Evolutionary conservation across 768 basidiomycete genomes (phyloP), one percentile per base, ranked within the genome.

Genomic region (Nevesoporus exiguus): DNA sequence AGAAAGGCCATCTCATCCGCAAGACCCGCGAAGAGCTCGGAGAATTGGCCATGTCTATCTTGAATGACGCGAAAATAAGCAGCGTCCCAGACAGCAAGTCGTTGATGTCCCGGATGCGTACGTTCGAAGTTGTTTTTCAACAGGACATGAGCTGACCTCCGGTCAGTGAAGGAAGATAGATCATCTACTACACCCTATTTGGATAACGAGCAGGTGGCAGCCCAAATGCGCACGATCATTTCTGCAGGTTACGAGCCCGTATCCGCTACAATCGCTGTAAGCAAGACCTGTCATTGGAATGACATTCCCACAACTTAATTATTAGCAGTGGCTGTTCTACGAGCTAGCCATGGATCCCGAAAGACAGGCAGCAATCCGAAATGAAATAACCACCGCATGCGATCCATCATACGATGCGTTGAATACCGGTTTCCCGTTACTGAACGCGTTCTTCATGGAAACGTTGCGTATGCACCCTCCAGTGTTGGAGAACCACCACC

Each of bases 401-500:
- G 74, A 83, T 43, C 75, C 82, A 9, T 73, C 80, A 4, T 78
- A 81, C 47, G 83, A 84, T 40, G 71, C 76, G 25, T 61, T 84
- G 50, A 79, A 77, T 49, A 73, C 67, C 57, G 68, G 73, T 39
- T 77, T 75, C 54, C 80, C 82, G 1, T 71, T 85, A 40, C 73
- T 88, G 17, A 80, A 87, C 48, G 81, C 83, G 2, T 78, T 83
- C 9, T 53, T 87, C 42, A 79, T 80, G 60, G 85, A 86, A 66
- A 80, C 80, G 3, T 69, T 87, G 17, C 79, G 85, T 27, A 64
- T 86, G 43, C 82, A 85, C 60, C 79, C 85, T 17, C 76, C 84
- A 1, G 77, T 87, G 31, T 62, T 82, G 27, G 84, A 86, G 65
- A 85, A 86, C 58, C 81, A 85, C 60, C 84, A 87, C 52, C 80